Conservation (phyloP, 2,329 filamentous ascomycete genomes). For the Nakataea oryzae region DNA sequence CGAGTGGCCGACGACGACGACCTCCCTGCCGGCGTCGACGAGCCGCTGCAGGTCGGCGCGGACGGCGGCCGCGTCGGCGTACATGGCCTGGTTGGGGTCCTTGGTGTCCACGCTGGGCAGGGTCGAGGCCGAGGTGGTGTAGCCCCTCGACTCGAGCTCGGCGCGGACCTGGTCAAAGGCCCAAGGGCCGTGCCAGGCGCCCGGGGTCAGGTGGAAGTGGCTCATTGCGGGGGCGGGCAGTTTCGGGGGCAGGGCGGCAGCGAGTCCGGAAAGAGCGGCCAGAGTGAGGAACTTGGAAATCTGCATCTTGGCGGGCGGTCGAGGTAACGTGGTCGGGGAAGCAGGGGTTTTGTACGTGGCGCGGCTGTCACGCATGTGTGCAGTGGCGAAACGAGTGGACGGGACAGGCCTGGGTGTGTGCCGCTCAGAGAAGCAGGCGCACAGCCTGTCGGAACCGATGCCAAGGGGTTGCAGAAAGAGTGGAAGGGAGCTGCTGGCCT, state of each 20-base stretch:
- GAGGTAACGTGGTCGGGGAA: too few relatives aligned
- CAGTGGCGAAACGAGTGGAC: not conserved
- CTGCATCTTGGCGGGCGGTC: not conserved
- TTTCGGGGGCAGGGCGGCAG: not conserved
- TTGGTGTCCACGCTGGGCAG: conserved; percentile 21
- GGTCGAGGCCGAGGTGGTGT: conserved; percentile 17
- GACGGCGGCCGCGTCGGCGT: conserved; percentile 4
- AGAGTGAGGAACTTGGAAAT: not conserved
- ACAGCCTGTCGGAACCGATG: too few relatives aligned
- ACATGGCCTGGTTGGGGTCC: conserved; percentile 12
- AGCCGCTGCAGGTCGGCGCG: conserved; percentile 2
- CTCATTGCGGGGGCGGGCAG: not conserved
- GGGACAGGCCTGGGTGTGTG: not conserved
- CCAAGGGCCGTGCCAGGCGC: conserved; percentile 24
- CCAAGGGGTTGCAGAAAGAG: too few relatives aligned
- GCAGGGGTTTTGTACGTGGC: not conserved
- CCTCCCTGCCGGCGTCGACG: conserved; percentile 4
- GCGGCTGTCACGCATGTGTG: too few relatives aligned
- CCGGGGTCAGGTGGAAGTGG: conserved; percentile 24
- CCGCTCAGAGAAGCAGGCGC: too few relatives aligned
- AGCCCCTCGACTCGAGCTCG: conserved; percentile 19
- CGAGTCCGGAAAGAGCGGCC: not conserved
- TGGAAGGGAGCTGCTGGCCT: too few relatives aligned
- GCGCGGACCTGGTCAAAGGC: conserved; percentile 18
- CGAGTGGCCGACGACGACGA: conserved; percentile 8